Conservation (phyloP, 1,139 yeast species). For the Hyphopichia pseudoburtonii region DNA sequence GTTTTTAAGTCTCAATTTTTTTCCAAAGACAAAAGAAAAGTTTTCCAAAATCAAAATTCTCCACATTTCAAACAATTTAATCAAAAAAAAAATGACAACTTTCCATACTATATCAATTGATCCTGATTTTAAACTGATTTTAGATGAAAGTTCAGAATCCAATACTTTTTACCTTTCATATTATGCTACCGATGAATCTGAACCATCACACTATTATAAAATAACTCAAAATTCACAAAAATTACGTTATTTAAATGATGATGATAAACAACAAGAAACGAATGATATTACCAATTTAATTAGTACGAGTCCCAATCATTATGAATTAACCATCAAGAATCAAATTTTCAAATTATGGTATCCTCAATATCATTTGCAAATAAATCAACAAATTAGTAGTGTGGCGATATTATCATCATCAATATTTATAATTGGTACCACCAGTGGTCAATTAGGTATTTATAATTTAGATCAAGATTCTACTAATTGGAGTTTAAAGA, state of each 20-base stretch:
- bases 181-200: no score
- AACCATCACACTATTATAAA: no score
- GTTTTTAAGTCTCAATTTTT: no score
- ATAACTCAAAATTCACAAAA: not conserved
- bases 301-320: not conserved
- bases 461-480: no score
- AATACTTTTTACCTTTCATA: not conserved
- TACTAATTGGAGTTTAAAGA: no score
- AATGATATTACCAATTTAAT: not conserved
- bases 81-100: no score
- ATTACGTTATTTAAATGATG: not conserved
- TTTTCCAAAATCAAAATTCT: no score
- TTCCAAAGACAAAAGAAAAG: no score
- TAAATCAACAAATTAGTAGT: no score
- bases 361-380: not conserved
- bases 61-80: no score
- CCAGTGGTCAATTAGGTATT: not conserved
- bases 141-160: not conserved
- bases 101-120: not conserved
- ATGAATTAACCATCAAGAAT: not conserved
- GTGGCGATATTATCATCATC: no score
- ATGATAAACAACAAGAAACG: not conserved
- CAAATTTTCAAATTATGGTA: not conserved
- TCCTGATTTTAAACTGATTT: not conserved
- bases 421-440: slow-evolving; percentile 1